Base-by-base conservation (phyloP, 2,329 filamentous ascomycete species). In the Sporothrix protearum region DNA sequence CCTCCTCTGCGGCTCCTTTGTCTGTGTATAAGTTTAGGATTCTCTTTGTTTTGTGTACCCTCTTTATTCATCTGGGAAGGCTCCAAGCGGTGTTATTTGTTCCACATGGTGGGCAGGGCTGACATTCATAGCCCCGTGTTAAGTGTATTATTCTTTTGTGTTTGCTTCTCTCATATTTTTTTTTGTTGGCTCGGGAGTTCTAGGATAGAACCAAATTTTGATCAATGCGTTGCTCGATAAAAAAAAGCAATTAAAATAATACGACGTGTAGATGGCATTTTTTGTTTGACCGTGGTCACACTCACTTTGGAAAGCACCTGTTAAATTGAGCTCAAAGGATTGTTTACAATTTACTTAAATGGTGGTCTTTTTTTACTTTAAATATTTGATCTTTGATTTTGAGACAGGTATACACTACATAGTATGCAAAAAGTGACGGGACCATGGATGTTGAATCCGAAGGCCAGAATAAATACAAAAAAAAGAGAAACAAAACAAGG, bases 381-480 rank as follows among this genome's bases (percentile, higher is more conserved):
- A 51, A 33, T 33, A 6, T 33, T 6, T 53, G 19, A 25, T 22
- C 8, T 28, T 19, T 64, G 22, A 28, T 66, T 36, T 55, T 7
- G 6, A 22, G 16, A 61, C 4, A 30, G 0, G n/a, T 42, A 14
- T 63, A 22, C 2, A 22, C 8, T 25, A 3, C 3, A 2, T 19
- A 25, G 1, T 45, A 64, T 30, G 8, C 28, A 69, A 69, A 69
- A 69, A 5, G 8, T 19, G 57, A 36, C 63, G 8, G 49, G 64
- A 45, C 49, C 25, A 30, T 14, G 25, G 63, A 70, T 74, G 73
- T 74, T 74, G 71, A 71, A 72, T 73, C 73, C 57, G 19, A 45
- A 61, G 64, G 28, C 39, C 67, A 33, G 9, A 28, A 45, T 53
- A 36, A 68, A 45, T 8, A 1, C 25, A 47, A 51, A 68, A 53